These are phyloP conservation scores for Lipomyces anomalus DNA, from an alignment of 805 yeast species.

Conservation along the genomic window DNA sequence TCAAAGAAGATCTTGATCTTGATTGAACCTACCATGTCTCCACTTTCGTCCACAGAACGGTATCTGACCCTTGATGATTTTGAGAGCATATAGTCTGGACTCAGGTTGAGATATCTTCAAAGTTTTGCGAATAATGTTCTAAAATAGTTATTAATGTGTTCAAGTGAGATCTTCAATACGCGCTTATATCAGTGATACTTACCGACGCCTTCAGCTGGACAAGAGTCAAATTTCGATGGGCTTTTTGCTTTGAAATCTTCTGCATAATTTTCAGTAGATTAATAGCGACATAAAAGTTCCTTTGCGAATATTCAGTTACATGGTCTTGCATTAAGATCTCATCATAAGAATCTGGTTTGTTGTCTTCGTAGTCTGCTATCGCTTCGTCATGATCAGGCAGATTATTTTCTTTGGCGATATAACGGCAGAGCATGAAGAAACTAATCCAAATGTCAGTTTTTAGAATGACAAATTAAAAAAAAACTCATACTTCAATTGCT, in stretches of 20 bases:
- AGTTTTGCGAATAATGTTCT: constrained; percentile 46
- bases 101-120: constrained; percentile 54
- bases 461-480: not conserved
- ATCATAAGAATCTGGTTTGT: constrained; percentile 7
- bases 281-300: constrained; percentile 31
- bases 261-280: constrained; percentile 54
- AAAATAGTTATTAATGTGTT: constrained; percentile 37
- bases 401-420: constrained; percentile 11
- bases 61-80: constrained; percentile 67
- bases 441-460: too few species aligned
- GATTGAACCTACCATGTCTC: constrained; percentile 50
- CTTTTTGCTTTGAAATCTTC: constrained; percentile 56
- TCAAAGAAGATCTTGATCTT: not conserved
- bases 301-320: constrained; percentile 20
- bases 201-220: constrained; percentile 23
- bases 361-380: not conserved
- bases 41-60: constrained; percentile 93
- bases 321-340: constrained; percentile 2
- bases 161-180: too few species aligned
- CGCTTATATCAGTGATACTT: not conserved
- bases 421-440: constrained; percentile 26
- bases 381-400: constrained; percentile 11
- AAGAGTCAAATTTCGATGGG: constrained; percentile 65
- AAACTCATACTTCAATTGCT: constrained; percentile 8
- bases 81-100: constrained; percentile 64